phyloP scores from a whole-genome alignment of 2,329 filamentous ascomycete species.

The Dothistroma septosporum region DNA sequence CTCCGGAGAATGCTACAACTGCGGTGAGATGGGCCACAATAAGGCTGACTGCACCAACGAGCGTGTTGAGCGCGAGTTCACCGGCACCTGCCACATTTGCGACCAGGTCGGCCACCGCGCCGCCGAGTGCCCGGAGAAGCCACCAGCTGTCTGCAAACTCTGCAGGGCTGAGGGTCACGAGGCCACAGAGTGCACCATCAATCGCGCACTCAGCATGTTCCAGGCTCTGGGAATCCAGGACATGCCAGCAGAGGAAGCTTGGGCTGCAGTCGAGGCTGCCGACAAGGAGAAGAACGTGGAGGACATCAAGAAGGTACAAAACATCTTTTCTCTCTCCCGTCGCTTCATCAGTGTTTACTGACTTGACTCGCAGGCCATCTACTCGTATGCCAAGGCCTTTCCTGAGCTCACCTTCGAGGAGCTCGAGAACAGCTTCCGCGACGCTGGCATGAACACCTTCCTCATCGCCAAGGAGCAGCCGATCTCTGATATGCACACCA shows the following conservation, averaged over 20 bases:
- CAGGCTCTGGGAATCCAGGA: slow-evolving; percentile 38
- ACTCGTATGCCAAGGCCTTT: slow-evolving; percentile 57
- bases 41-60: slow-evolving; percentile 60
- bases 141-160: slow-evolving; percentile 55
- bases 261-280: slow-evolving; percentile 53
- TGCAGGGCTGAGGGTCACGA: slow-evolving; percentile 58
- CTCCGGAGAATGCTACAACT: slow-evolving; percentile 56
- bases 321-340: background rate
- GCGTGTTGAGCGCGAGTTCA: slow-evolving; percentile 48
- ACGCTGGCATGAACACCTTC: slow-evolving; percentile 52
- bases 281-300: slow-evolving; percentile 56
- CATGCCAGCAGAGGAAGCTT: slow-evolving; percentile 51
- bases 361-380: slow-evolving; percentile 29
- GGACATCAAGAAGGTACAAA: slow-evolving; percentile 53
- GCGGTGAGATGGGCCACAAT: slow-evolving; percentile 49
- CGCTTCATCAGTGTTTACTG: background rate
- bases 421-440: slow-evolving; percentile 59
- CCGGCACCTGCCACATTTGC: slow-evolving; percentile 59
- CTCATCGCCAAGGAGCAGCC: slow-evolving; percentile 59
- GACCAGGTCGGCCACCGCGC: slow-evolving; percentile 52
- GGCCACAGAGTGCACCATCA: slow-evolving; percentile 54
- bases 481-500: slow-evolving; percentile 56
- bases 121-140: slow-evolving; percentile 60
- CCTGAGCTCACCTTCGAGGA: slow-evolving; percentile 57
- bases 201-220: slow-evolving; percentile 56